Base-by-base conservation (phyloP, 2,329 filamentous ascomycete species). In the Xylaria polymorpha region DNA sequence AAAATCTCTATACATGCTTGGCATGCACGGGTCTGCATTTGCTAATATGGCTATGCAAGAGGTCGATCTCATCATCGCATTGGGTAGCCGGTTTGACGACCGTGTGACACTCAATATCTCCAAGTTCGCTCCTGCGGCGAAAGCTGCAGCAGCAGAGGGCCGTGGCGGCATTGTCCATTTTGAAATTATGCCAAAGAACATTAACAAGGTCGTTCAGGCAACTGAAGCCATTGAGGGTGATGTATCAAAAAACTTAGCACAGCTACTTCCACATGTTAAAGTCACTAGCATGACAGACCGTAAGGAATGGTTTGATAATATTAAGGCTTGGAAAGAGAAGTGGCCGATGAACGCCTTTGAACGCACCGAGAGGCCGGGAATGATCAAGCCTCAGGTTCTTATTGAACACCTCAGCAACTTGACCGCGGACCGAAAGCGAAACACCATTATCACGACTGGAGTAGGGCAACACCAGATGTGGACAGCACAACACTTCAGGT, bases 381-480 rank as follows among this genome's bases (percentile, higher is more conserved):
- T 98, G 94, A 98, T 98, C 84, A 98, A 98, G 86, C 96, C 96
- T 9, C 96, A 99, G 84, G 90, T 92, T 60, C 84, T 98, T 75
- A 96, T 99, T 71, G 92, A 96, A 83, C 94, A 93, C 81, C 89
- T 99, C 32, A 97, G 93, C 78, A 88, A 95, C 61, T 84, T 98
- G 72, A 97, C 93, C 0, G 90, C 90, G 46, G 80, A 92, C 77
- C 91, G 91, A 73, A 46, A 59, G 39, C 56, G 35, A 8, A 96
- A 91, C 74, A 97, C 93, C 35, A 90, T 97, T 79, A 97, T 99
- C 79, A 85, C 94, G 1, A 98, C 95, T 1, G 96, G 95, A 82
- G 96, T 98, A 10, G 96, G 96, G 50, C 96, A 98, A 82, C 95
- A 98, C 15, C 95, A 99, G 82, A 98, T 98, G 96, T 98, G 95